phyloP scores from a whole-genome alignment of 805 yeast genomes.

The Spathaspora arborariae region DNA sequence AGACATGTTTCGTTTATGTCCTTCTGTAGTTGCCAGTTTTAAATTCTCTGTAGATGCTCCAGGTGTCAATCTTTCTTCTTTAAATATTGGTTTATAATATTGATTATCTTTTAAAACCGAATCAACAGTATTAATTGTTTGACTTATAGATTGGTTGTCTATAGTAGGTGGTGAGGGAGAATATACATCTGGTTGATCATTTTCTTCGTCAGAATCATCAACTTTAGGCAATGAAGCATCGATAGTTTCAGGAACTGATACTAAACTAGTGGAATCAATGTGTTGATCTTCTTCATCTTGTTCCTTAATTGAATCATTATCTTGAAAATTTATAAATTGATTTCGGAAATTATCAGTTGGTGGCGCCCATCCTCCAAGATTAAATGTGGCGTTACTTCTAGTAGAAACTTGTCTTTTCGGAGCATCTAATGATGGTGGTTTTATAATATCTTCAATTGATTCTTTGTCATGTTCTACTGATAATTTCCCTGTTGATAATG shows the following conservation, averaged over 20 bases:
- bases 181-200: constrained; percentile 1
- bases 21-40: constrained; percentile 16
- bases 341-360: constrained; percentile 49
- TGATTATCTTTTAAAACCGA: constrained; percentile 22
- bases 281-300: neutral
- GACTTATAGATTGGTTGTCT: constrained; percentile 4
- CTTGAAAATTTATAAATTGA: constrained; percentile 43
- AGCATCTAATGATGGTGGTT: neutral
- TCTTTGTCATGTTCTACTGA: neutral
- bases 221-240: constrained; percentile 36
- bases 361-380: constrained; percentile 58
- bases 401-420: constrained; percentile 30
- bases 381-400: constrained; percentile 33
- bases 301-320: constrained; percentile 26
- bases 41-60: constrained; percentile 12
- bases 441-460: neutral
- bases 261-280: constrained; percentile 16
- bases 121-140: constrained; percentile 12
- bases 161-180: neutral
- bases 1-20: neutral
- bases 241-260: constrained; percentile 40
- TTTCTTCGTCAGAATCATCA: constrained; percentile 13
- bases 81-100: constrained; percentile 17
- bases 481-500: constrained; percentile 25
- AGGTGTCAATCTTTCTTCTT: constrained; percentile 26